Evolutionary conservation across 1,284 basidiomycete genomes (phyloP).

Genomic region (Marasmius sp.): DNA sequence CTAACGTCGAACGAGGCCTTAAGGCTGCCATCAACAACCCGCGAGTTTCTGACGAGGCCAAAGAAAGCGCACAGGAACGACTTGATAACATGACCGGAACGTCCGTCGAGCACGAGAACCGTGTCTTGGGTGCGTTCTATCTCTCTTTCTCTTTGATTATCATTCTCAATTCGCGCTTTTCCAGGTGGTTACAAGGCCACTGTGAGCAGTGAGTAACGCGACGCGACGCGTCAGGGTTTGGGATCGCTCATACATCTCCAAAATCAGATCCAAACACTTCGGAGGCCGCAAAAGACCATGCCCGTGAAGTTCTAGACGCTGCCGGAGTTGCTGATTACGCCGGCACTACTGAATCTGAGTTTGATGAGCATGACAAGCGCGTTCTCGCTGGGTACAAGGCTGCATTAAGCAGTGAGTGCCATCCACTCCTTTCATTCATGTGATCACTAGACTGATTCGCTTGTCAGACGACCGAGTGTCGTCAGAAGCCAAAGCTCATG

Average conservation of each 20-base stretch:
- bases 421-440: background rate
- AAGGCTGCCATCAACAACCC: slow-evolving; percentile 8
- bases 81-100: background rate
- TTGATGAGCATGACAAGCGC: slow-evolving; percentile 11
- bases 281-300: slow-evolving; percentile 49
- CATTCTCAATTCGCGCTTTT: background rate
- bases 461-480: slow-evolving; percentile 13
- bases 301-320: slow-evolving; percentile 37
- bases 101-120: background rate
- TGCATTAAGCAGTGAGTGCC: slow-evolving; percentile 15
- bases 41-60: slow-evolving; percentile 1
- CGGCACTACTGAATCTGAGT: background rate
- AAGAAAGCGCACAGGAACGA: slow-evolving; percentile 1
- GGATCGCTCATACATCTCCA: background rate
- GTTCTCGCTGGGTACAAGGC: slow-evolving; percentile 17
- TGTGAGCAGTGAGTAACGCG: slow-evolving; percentile 37
- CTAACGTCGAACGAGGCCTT: slow-evolving; percentile 2
- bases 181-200: slow-evolving; percentile 54
- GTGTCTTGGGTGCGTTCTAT: slow-evolving; percentile 23
- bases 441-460: background rate
- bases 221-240: background rate
- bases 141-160: background rate
- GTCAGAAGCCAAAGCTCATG: slow-evolving; percentile 13
- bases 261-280: slow-evolving; percentile 39
- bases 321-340: slow-evolving; percentile 3